Evolutionary conservation across 140 eudicot species (phyloP).

Genomic region (Bidens hawaiensis): DNA sequence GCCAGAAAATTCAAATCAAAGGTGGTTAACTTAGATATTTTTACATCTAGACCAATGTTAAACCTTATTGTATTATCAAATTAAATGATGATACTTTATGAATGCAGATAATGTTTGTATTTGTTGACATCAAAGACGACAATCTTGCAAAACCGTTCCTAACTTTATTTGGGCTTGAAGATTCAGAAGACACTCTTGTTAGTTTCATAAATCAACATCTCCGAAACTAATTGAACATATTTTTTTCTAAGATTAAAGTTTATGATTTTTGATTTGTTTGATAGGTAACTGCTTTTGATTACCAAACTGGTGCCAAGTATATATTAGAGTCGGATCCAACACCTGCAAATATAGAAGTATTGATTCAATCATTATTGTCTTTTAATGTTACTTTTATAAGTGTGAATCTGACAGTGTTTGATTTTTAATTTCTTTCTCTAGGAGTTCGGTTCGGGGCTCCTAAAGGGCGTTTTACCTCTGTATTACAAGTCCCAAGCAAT

Average conservation of each 20-base stretch:
- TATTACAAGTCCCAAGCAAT: constrained; percentile 81
- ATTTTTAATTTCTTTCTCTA: constrained; percentile 18
- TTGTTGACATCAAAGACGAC: constrained; percentile 71
- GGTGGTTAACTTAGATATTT: constrained; percentile 33
- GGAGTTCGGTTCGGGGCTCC: constrained; percentile 68
- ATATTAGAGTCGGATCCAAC: constrained; percentile 74
- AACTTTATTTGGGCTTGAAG: constrained; percentile 84
- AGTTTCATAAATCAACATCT: constrained; percentile 31
- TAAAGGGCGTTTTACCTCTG: constrained; percentile 47
- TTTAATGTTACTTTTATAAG: constrained; percentile 1
- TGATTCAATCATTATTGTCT: constrained; percentile 10
- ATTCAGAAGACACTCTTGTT: constrained; percentile 72
- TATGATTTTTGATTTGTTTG: not conserved
- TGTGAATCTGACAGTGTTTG: constrained; percentile 16
- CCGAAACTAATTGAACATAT: not conserved
- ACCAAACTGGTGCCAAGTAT: constrained; percentile 72
- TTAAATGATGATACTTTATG: constrained; percentile 17
- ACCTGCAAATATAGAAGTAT: constrained; percentile 54
- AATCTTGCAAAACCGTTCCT: constrained; percentile 94
- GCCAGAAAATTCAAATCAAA: constrained; percentile 73
- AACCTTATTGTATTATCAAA: not conserved
- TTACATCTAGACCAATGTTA: not conserved
- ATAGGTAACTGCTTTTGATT: constrained; percentile 82
- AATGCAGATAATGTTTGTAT: constrained; percentile 77
- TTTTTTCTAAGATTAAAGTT: not conserved